Conservation (phyloP, 2,329 filamentous ascomycete species). For the Dactylonectria macrodidyma region DNA sequence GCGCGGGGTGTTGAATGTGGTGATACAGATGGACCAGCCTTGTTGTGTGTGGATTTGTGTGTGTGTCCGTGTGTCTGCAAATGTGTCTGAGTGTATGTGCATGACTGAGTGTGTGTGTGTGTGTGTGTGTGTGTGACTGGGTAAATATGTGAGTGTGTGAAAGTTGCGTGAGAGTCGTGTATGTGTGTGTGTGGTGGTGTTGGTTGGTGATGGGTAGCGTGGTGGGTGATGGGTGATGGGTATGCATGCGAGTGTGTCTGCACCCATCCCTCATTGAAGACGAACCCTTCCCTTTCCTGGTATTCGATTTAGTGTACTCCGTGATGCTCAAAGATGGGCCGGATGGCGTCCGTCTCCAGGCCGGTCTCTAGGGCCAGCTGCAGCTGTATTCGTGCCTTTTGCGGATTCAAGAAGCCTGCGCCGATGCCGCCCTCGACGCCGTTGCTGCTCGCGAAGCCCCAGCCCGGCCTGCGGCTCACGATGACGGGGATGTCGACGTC, state of each 20-base stretch:
- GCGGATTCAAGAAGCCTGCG: conserved; percentile 68
- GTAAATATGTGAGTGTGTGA: conserved; percentile 4
- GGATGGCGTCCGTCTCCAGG: conserved; percentile 47
- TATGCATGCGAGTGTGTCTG: neutral
- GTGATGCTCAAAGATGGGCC: conserved; percentile 48
- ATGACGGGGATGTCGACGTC: conserved; percentile 64
- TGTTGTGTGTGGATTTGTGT: conserved; percentile 7
- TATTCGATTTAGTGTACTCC: conserved; percentile 42
- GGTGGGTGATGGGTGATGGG: too few relatives aligned
- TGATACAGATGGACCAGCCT: neutral
- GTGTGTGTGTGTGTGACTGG: conserved; percentile 1
- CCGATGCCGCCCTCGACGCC: conserved; percentile 55
- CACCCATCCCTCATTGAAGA: too few relatives aligned
- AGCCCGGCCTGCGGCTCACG: conserved; percentile 65
- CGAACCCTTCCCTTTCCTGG: neutral
- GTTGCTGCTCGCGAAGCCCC: conserved; percentile 65
- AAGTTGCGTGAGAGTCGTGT: too few relatives aligned
- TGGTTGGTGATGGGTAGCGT: conserved; percentile 1
- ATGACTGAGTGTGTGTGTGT: conserved; percentile 9
- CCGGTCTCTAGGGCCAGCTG: conserved; percentile 56
- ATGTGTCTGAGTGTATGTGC: conserved; percentile 7
- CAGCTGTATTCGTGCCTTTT: conserved; percentile 68
- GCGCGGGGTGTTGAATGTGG: conserved; percentile 2
- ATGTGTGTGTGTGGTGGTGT: conserved; percentile 1
- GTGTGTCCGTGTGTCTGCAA: conserved; percentile 12